Conservation (phyloP, 176 grass and related monocot genomes). For the sorghum (Sorghum bicolor) region Sorghum_bicolor_NCBIv3 NC_012878.2:15588501-15589000, state of each 20-base stretch:
- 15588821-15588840: slow-evolving; percentile 14
- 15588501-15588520: slow-evolving; percentile 38
- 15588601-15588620: slow-evolving; percentile 36
- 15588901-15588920: slow-evolving; percentile 32
- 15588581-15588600: slow-evolving; percentile 33
- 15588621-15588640: slow-evolving; percentile 32
- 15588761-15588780: slow-evolving; percentile 43
- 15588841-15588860: slow-evolving; percentile 5
- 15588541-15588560: slow-evolving; percentile 51
- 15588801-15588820: not conserved
- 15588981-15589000: slow-evolving; percentile 44
- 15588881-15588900: slow-evolving; percentile 64
- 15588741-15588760: slow-evolving; percentile 35
- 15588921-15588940: slow-evolving; percentile 11
- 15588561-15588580: slow-evolving; percentile 25
- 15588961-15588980: slow-evolving; percentile 33
- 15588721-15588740: slow-evolving; percentile 1
- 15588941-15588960: slow-evolving; percentile 17
- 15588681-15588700: slow-evolving; percentile 52
- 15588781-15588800: not conserved
- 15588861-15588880: slow-evolving; percentile 44
- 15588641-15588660: slow-evolving; percentile 38
- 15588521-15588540: slow-evolving; percentile 51
- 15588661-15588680: slow-evolving; percentile 26
- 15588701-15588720: slow-evolving; percentile 49